These are phyloP conservation scores for Claviceps maximensis DNA, from an alignment of 2,329 filamentous ascomycete genomes.

Conservation along the genomic window DNA sequence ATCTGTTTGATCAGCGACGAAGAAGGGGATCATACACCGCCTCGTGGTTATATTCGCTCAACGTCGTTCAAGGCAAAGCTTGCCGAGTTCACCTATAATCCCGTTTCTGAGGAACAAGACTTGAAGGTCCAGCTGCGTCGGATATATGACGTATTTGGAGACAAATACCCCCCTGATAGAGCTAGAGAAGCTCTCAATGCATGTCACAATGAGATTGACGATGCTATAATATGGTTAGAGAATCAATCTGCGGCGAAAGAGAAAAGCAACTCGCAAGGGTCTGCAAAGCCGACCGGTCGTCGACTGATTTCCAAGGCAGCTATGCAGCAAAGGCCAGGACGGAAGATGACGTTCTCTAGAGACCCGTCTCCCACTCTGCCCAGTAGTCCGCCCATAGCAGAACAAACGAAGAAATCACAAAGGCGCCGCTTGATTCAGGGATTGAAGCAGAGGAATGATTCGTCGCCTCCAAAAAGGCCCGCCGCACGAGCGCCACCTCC, in stretches of 20 bases:
- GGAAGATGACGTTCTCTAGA: constrained; percentile 7
- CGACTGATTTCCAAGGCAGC: constrained; percentile 20
- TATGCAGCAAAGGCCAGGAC: constrained; percentile 11
- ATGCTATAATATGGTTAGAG: constrained; percentile 20
- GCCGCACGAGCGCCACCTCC: constrained; percentile 14
- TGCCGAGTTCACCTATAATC: constrained; percentile 32
- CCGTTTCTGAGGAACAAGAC: constrained; percentile 25
- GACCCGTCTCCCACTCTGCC: constrained; percentile 11
- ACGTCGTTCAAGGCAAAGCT: constrained; percentile 37
- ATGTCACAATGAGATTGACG: constrained; percentile 22
- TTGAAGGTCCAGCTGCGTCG: constrained; percentile 23
- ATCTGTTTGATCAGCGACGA: constrained; percentile 39
- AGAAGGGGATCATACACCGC: constrained; percentile 31
- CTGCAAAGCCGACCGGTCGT: constrained; percentile 12
- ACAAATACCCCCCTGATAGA: constrained; percentile 16
- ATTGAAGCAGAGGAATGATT: constrained; percentile 14
- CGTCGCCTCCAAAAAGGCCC: constrained; percentile 12
- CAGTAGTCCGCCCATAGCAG: constrained; percentile 18
- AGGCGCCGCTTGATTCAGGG: constrained; percentile 26
- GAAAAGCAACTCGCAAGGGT: background rate
- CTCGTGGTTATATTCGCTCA: constrained; percentile 48
- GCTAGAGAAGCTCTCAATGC: constrained; percentile 21
- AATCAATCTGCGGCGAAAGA: constrained; percentile 5
- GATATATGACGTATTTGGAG: constrained; percentile 23
- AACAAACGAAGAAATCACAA: constrained; percentile 6